These are phyloP conservation scores for Babesia bigemina DNA, from an alignment of 169 alveolate species.

Conservation along the genomic window DNA sequence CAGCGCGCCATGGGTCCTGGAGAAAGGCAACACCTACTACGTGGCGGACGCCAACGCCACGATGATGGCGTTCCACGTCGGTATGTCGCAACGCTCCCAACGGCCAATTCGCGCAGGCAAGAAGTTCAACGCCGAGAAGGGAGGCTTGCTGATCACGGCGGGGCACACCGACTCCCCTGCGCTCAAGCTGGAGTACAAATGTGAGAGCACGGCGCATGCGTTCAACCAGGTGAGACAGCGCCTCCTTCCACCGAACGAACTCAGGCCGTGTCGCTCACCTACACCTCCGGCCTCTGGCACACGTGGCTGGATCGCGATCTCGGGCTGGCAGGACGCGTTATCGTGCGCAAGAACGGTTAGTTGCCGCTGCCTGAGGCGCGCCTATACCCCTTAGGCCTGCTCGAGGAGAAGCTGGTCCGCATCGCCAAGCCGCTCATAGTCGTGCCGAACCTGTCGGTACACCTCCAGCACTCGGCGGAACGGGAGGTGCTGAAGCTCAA, in stretches of 20 bases:
- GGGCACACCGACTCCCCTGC: conserved; percentile 71
- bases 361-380: neutral
- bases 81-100: conserved; percentile 1
- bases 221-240: conserved; percentile 48
- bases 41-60: conserved; percentile 57
- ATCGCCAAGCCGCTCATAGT: conserved; percentile 87
- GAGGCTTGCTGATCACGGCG: conserved; percentile 38
- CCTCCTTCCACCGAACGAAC: too few species aligned
- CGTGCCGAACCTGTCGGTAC: conserved; percentile 94
- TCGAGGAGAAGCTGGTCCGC: conserved; percentile 83
- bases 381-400: conserved; percentile 29
- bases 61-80: conserved; percentile 66
- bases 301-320: conserved; percentile 98
- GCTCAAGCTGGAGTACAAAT: conserved; percentile 62
- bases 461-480: conserved; percentile 86
- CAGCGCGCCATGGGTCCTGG: conserved; percentile 57
- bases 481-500: conserved; percentile 67
- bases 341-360: conserved; percentile 79
- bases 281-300: conserved; percentile 98
- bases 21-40: conserved; percentile 48
- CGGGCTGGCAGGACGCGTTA: conserved; percentile 94
- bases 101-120: conserved; percentile 22
- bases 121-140: conserved; percentile 39
- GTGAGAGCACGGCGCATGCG: conserved; percentile 34
- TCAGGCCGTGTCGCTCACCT: conserved; percentile 66